Base-by-base conservation (phyloP, 805 yeast species). In the Saturnispora zaruensis region DNA sequence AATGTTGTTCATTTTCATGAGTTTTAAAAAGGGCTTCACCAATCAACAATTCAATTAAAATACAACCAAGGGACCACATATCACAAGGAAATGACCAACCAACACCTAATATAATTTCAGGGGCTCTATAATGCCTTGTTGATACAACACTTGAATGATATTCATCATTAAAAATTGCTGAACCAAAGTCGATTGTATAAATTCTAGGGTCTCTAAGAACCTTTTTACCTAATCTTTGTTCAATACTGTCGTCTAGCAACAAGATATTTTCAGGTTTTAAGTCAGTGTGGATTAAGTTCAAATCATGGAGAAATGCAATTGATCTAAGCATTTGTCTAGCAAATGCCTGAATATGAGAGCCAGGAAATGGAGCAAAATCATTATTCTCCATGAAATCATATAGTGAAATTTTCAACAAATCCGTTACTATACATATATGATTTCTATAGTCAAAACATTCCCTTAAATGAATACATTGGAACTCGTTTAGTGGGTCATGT, bases 51-150 rank as follows among this genome's bases (percentile, higher is more conserved):
- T 93, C 99, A 8, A 88, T 90, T 33, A 93, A 68, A 14, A 93
- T 87, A 65, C 98, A 91, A 1, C 96, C 99, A 41, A 93, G 74
- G 1, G 96, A 87, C 99, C 99, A 93, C 70, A 91, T 72, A 65
- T 93, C 99, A 65, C 98, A 91, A 1, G 97, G 95, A 59, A 77
- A 89, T 6, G 96, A 85, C 98, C 99, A 93, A 18, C 97, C 96
- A n/a, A 79, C 75, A 1, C 96, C 96, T 28, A 93, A 68, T 1
- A 91, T 88, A 55, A 93, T 89, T 64, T 93, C 99, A 0, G 99
- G 99, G 0, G 99, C 99, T 48, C 99, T 72, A 66, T 93, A 93
- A 66, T 93, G 99, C 45, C 99, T 75, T 1, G 99, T 93, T 6
- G 96, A 87, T 9, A 93, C 96, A 14, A 93, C 81, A 20, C 85